Evolutionary conservation across 768 basidiomycete species (phyloP).

Genomic region (Phaeolepiota aurea): DNA sequence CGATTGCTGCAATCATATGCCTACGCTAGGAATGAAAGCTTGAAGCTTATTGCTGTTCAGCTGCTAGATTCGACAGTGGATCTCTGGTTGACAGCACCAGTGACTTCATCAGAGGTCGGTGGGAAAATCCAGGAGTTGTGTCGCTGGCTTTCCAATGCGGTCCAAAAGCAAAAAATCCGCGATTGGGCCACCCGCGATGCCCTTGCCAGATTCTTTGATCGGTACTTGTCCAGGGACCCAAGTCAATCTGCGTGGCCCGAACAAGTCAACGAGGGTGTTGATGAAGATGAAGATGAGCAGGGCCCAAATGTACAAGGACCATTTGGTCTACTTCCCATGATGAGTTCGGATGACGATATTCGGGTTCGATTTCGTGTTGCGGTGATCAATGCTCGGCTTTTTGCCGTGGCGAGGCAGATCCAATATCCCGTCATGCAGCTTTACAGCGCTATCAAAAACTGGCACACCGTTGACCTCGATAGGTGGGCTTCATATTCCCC

Average conservation of each 20-base stretch:
- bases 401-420: conserved; percentile 36
- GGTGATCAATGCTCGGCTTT: conserved; percentile 46
- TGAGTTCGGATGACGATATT: conserved; percentile 68
- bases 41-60: conserved; percentile 47
- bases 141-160: conserved; percentile 40
- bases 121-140: conserved; percentile 41
- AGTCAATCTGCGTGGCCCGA: conserved; percentile 37
- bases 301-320: conserved; percentile 20
- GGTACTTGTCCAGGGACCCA: conserved; percentile 55
- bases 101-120: conserved; percentile 25
- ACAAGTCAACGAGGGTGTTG: conserved; percentile 18
- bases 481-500: conserved; percentile 31
- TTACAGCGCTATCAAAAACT: conserved; percentile 40
- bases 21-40: conserved; percentile 41
- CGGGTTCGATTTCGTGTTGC: conserved; percentile 79
- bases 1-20: conserved; percentile 45
- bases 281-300: conserved; percentile 10
- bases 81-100: conserved; percentile 39
- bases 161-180: conserved; percentile 30
- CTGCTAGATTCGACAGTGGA: conserved; percentile 58
- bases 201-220: conserved; percentile 56
- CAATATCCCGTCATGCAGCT: conserved; percentile 21
- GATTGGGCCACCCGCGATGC: conserved; percentile 67
- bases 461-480: conserved; percentile 34
- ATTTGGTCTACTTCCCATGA: conserved; percentile 35